phyloP scores from a whole-genome alignment of 495 filamentous ascomycete species.

The Podospora comata region DNA sequence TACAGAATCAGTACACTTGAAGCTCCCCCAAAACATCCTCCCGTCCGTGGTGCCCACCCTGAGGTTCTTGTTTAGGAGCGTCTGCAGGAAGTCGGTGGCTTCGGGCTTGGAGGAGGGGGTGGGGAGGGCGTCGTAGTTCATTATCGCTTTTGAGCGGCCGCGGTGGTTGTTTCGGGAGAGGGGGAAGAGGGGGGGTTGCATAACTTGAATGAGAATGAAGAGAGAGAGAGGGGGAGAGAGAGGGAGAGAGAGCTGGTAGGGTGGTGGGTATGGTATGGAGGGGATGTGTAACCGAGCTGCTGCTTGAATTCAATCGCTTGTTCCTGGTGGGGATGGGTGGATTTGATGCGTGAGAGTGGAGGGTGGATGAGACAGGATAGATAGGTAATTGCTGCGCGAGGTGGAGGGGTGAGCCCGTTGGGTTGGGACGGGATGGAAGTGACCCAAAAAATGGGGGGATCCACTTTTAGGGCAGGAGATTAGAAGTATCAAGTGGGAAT shows the following conservation, averaged over 20 bases:
- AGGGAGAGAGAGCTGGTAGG: background rate
- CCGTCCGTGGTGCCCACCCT: constrained; percentile 78
- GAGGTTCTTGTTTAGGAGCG: constrained; percentile 64
- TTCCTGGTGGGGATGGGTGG: background rate
- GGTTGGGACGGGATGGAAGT: background rate
- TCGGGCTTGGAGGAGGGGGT: constrained; percentile 20
- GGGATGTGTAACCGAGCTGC: background rate
- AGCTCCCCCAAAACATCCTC: constrained; percentile 82
- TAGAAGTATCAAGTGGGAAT: background rate
- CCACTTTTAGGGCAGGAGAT: background rate
- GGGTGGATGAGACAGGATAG: too few relatives aligned
- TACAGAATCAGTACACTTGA: constrained; percentile 94
- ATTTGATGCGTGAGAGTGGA: background rate
- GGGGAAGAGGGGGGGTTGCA: background rate
- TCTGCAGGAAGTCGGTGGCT: constrained; percentile 42
- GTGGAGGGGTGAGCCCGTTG: background rate
- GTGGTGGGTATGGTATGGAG: background rate
- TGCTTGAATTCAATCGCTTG: background rate
- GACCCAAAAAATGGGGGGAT: background rate
- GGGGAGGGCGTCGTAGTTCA: constrained; percentile 12
- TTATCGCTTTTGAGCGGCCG: constrained; percentile 1
- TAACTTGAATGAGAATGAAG: background rate
- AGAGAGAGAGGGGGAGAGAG: background rate
- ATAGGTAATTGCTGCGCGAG: background rate
- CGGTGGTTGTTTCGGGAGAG: background rate